Conservation (phyloP, 148 eudicot genomes). For the Chenopodium quinoa region DNA sequence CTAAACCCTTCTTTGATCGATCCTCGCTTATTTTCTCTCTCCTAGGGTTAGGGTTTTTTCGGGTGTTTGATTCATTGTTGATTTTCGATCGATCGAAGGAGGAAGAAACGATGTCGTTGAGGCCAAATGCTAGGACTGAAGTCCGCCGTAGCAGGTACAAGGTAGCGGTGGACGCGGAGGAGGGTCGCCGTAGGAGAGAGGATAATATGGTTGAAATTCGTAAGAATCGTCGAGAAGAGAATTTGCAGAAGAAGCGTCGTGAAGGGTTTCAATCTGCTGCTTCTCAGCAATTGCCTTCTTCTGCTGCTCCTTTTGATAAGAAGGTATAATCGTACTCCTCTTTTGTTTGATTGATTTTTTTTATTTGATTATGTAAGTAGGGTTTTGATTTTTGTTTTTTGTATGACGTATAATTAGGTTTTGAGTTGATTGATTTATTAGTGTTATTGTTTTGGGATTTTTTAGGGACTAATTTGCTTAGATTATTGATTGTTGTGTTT, state of each 20-base stretch:
- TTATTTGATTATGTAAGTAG: neutral
- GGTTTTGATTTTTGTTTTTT: neutral
- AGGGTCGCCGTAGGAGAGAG: conserved; percentile 67
- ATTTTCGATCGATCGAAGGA: neutral
- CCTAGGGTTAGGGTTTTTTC: conserved; percentile 24
- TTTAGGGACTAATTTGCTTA: neutral
- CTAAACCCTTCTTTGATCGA: conserved; percentile 2
- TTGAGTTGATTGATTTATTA: neutral
- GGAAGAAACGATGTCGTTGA: conserved; percentile 53
- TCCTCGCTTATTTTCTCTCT: conserved; percentile 14
- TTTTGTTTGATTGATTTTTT: neutral
- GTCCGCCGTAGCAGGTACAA: conserved; percentile 75
- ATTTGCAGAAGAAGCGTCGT: conserved; percentile 81
- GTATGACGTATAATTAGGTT: neutral
- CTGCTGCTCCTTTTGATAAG: conserved; percentile 37
- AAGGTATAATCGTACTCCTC: conserved; percentile 33
- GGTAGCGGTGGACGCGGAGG: conserved; percentile 84
- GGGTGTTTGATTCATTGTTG: neutral
- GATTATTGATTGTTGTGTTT: neutral
- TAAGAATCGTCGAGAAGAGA: conserved; percentile 70
- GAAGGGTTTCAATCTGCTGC: conserved; percentile 45
- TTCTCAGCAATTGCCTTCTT: conserved; percentile 39
- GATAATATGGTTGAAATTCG: conserved; percentile 82
- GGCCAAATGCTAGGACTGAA: conserved; percentile 68
- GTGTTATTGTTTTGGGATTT: neutral